phyloP scores from a whole-genome alignment of 495 filamentous ascomycete species.

The Amphirosellinia nigrospora region DNA sequence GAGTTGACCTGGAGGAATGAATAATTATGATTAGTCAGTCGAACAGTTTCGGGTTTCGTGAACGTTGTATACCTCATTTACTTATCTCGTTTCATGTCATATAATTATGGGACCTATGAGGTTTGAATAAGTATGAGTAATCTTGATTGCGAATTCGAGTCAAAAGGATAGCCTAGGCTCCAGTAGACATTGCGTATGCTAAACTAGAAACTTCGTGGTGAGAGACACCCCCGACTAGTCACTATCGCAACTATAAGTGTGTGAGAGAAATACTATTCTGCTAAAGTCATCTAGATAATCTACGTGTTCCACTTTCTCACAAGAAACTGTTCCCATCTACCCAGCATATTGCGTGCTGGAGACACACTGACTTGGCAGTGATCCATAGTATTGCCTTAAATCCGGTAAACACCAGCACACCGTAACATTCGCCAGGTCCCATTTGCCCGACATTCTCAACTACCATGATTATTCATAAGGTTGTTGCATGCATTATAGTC shows the following conservation, averaged over 20 bases:
- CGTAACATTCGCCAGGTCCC: neutral
- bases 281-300: neutral
- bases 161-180: neutral
- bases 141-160: neutral
- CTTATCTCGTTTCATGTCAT: no score
- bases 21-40: neutral
- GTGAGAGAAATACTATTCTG: neutral
- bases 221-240: neutral
- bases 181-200: neutral
- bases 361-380: neutral
- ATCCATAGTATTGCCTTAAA: neutral
- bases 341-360: neutral
- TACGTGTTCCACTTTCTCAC: neutral
- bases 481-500: constrained; percentile 1
- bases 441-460: neutral
- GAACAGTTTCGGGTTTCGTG: neutral
- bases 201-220: neutral
- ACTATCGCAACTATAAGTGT: neutral
- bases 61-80: neutral
- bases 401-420: constrained; percentile 5
- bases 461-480: neutral
- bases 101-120: neutral
- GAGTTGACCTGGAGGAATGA: constrained; percentile 5
- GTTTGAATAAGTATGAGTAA: neutral
- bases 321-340: neutral